Conservation (phyloP, 129 eudicot genomes). For the Centrapalus pauciflorus region DNA sequence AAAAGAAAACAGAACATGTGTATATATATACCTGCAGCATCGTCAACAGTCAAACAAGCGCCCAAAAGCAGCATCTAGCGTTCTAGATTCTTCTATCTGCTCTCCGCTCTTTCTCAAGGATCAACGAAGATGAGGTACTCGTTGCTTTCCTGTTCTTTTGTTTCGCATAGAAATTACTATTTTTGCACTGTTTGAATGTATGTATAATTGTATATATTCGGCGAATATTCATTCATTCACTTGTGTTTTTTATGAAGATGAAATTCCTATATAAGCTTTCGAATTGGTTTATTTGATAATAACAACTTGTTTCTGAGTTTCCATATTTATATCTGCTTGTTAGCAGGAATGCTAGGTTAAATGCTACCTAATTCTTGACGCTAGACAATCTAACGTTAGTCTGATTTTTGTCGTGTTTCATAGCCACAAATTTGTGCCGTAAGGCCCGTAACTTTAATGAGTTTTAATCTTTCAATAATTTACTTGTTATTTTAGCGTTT, state of each 20-base stretch:
- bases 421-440: too few relatives aligned
- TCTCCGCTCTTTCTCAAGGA: neutral
- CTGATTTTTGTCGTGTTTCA: neutral
- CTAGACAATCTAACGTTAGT: neutral
- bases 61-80: neutral
- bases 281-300: neutral
- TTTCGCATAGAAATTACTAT: neutral
- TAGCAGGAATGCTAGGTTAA: neutral
- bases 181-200: neutral
- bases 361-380: neutral
- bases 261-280: neutral
- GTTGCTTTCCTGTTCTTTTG: neutral
- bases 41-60: neutral
- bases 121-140: conserved; percentile 16
- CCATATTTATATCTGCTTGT: neutral
- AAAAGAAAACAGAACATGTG: too few relatives aligned
- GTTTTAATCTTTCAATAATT: too few relatives aligned
- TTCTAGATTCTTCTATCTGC: neutral
- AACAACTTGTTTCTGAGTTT: neutral
- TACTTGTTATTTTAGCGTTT: too few relatives aligned
- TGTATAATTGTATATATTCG: neutral
- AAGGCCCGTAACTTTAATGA: too few relatives aligned
- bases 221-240: neutral
- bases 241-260: neutral
- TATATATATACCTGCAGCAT: too few relatives aligned